A percentile compares a stretch with the other conserved stretches of the same genome.
Conservation (phyloP, 164 flowering plant species). For the Nelumbo lutea region DNA sequence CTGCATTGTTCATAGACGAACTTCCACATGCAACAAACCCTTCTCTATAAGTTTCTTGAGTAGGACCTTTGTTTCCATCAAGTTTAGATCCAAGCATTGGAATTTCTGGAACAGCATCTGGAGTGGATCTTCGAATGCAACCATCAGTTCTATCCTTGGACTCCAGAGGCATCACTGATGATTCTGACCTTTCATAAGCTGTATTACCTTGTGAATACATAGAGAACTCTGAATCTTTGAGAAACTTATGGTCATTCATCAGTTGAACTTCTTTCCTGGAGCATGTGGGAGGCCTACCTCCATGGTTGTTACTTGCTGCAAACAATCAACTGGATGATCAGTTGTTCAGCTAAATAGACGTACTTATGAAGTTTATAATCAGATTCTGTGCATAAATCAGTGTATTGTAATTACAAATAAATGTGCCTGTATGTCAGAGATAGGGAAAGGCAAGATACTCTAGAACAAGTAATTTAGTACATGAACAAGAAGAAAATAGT, state of each 20-base stretch:
- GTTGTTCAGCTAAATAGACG: no score
- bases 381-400: no score
- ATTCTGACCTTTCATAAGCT: constrained; percentile 14
- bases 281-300: constrained; percentile 20
- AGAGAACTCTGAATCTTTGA: constrained; percentile 14
- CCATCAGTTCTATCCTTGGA: constrained; percentile 10
- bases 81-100: constrained; percentile 19
- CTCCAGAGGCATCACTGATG: constrained; percentile 22
- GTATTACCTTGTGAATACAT: constrained; percentile 15
- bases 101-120: constrained; percentile 17
- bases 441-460: no score
- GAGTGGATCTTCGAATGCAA: constrained; percentile 11
- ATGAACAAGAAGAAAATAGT: no score
- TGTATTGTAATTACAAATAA: no score
- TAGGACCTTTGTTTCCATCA: constrained; percentile 17
- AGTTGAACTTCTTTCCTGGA: constrained; percentile 15
- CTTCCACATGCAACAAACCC: constrained; percentile 26
- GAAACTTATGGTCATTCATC: constrained; percentile 13
- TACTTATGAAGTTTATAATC: no score
- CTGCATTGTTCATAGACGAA: constrained; percentile 12
- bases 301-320: constrained; percentile 4
- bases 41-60: constrained; percentile 22
- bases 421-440: no score
- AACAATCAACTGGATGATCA: background rate
- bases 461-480: no score